Evolutionary conservation across 176 grass and related monocot genomes (phyloP), one percentile per base, ranked within the genome.

Genomic region (Oryza officinalis): DNA sequence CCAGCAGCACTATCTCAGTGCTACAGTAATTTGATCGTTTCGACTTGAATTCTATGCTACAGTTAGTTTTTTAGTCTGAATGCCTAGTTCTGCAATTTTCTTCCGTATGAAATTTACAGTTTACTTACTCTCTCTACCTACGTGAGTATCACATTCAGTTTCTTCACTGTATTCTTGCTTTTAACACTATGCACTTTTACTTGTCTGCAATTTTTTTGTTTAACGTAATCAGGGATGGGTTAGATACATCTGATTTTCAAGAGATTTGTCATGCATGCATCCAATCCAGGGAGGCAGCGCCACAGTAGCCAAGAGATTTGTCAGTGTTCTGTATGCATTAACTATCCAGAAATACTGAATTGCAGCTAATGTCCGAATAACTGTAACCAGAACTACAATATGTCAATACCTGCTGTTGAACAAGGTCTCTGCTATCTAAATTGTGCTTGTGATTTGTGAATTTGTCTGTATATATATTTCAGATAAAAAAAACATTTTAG

Each of bases 181-280:
- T 13, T 83, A 30, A 87, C 76, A 37, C 0, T 0, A 15, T 37
- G 10, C 4, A 2, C 2, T 7, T 40, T 15, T 69, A 5, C 61
- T 6, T 70, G 32, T 84, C n/a, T 65, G 86, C 82, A 8, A 8
- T 38, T 38, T 8, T 38, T 7, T 76, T 88, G 46, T 91, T 91
- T 60, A 13, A 38, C 37, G 1, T 2, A 38, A 38, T 38, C 86
- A 91, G 89, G 89, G 18, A 43, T 88, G 86, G 77, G 82, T 30
- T 91, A 77, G 67, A 22, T 26, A 9, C 12, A 38, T 38, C 37
- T 38, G 1, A 9, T 38, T 8, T 38, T 38, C 7, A 38, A 38
- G 37, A 38, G 37, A 38, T 38, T 38, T 38, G 7, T 37, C 35
- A 37, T 37, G 35, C 6, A 37, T 37, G 35, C 6, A 32, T 32